These are phyloP conservation scores for Aspergillus flavus DNA, from an alignment of 2,329 filamentous ascomycete genomes.

Conservation along the genomic window DNA sequence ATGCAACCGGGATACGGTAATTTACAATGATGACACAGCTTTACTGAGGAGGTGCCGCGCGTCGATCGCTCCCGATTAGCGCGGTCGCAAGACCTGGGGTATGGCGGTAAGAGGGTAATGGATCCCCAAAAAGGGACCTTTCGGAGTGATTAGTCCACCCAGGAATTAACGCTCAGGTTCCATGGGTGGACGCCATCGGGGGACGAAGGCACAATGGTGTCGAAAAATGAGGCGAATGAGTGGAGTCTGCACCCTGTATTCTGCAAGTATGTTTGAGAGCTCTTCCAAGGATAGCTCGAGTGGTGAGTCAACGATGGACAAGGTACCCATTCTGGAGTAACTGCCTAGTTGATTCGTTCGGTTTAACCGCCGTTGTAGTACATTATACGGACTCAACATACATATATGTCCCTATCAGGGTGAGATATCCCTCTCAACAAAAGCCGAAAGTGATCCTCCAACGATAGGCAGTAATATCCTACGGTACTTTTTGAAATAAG, in stretches of 20 bases:
- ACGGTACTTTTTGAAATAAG: background rate
- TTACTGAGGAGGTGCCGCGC: slow-evolving; percentile 14
- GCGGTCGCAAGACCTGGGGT: slow-evolving; percentile 18
- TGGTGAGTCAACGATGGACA: slow-evolving; percentile 9
- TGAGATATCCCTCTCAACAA: background rate
- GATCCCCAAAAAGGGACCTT: background rate
- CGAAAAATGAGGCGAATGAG: slow-evolving; percentile 9
- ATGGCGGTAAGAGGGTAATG: slow-evolving; percentile 5
- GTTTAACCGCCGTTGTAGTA: background rate
- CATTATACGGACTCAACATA: background rate
- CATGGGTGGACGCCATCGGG: background rate
- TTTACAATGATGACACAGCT: slow-evolving; percentile 25
- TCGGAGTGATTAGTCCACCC: background rate
- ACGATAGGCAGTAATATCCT: background rate
- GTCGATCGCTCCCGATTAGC: slow-evolving; percentile 28
- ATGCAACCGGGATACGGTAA: slow-evolving; percentile 37
- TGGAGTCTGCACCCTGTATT: slow-evolving; percentile 9
- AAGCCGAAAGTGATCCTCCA: background rate
- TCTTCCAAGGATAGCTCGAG: slow-evolving; percentile 4
- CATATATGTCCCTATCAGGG: background rate
- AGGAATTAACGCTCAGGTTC: background rate
- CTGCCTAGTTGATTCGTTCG: background rate
- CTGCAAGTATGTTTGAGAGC: slow-evolving; percentile 3
- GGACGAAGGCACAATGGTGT: background rate
- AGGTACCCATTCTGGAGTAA: background rate